Conservation (phyloP, 2,329 filamentous ascomycete species). For the Ustulina deusta region DNA sequence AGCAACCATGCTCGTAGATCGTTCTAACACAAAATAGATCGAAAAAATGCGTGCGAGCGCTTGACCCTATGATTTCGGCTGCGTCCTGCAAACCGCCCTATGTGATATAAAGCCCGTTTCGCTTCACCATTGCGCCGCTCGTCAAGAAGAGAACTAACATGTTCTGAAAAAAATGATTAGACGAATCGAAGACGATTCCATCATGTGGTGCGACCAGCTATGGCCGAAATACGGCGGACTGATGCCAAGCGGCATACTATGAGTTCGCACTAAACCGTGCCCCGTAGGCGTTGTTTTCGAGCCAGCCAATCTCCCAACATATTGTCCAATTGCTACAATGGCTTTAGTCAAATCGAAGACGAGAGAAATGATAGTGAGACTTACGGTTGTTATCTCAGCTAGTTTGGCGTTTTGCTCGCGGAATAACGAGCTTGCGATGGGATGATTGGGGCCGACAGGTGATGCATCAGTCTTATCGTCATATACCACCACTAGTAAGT, state of each 20-base stretch:
- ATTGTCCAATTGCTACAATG: constrained; percentile 78
- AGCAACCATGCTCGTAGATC: constrained; percentile 33
- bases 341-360: constrained; percentile 14
- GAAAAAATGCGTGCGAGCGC: constrained; percentile 26
- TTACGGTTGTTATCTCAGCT: constrained; percentile 83
- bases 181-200: constrained; percentile 23
- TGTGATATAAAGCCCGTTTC: constrained; percentile 37
- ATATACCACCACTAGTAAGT: constrained; percentile 90
- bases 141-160: constrained; percentile 26
- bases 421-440: constrained; percentile 83
- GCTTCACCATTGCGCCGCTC: constrained; percentile 38
- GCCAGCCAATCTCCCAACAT: constrained; percentile 87
- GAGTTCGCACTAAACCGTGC: constrained; percentile 28
- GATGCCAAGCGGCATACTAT: background rate
- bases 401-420: constrained; percentile 87
- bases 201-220: constrained; percentile 9
- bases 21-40: constrained; percentile 33
- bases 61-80: constrained; percentile 28
- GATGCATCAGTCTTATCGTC: constrained; percentile 90
- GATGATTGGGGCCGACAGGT: constrained; percentile 85
- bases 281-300: constrained; percentile 65
- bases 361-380: constrained; percentile 46
- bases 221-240: constrained; percentile 4
- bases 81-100: constrained; percentile 27
- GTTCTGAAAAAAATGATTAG: constrained; percentile 24